phyloP scores from a whole-genome alignment of 225 moss, liverwort and hornwort species.

The Anthoceros angustus region DNA sequence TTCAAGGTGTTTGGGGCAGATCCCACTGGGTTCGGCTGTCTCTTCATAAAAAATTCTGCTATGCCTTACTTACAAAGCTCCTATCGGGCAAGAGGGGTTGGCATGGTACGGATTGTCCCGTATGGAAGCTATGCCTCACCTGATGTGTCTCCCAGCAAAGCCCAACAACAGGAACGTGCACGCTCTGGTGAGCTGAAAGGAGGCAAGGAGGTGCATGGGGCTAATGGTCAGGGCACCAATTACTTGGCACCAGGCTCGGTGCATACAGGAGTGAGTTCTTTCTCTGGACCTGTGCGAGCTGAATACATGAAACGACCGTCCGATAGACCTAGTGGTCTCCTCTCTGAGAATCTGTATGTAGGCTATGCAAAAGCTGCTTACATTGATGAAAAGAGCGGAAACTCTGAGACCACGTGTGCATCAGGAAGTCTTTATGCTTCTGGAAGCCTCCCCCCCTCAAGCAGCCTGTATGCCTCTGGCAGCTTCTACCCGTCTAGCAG shows the following conservation, averaged over 20 bases:
- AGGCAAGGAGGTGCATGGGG: neutral
- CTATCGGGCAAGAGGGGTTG: conserved; percentile 43
- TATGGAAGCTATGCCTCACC: neutral
- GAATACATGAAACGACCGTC: neutral
- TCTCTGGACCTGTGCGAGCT: neutral
- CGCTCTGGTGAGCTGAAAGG: too few species aligned
- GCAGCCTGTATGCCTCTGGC: neutral
- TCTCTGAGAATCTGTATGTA: neutral
- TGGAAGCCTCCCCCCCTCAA: neutral
- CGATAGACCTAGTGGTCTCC: neutral
- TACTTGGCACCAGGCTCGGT: neutral
- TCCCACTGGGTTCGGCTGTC: conserved; percentile 47
- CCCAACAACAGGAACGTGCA: neutral
- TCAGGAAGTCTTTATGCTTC: neutral
- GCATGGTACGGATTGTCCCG: conserved; percentile 36
- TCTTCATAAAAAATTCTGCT: conserved; percentile 42
- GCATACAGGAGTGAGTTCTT: neutral
- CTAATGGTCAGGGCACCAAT: neutral
- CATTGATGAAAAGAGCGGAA: neutral
- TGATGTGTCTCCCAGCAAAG: neutral
- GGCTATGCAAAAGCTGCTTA: neutral
- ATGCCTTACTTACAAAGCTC: conserved; percentile 31
- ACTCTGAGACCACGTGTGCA: neutral
- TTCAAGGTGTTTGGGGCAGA: conserved; percentile 51
- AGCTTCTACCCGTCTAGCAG: neutral